Evolutionary conservation across 352 stramenopile genomes (phyloP), one percentile per base, ranked within the genome.

Genomic region (Phytophthora capsici): DNA sequence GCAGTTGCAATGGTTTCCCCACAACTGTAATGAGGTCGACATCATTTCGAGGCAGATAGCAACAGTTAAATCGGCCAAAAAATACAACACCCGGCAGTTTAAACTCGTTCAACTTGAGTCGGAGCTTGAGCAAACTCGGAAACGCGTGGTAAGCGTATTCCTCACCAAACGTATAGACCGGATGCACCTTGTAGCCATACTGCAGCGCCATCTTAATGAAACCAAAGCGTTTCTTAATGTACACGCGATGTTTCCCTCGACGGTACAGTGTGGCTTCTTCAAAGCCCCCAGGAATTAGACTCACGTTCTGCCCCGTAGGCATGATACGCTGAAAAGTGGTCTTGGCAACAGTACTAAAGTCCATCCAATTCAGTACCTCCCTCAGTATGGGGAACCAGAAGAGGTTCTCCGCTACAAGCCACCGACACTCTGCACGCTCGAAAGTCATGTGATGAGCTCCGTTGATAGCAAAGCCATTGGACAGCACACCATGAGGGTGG

Each of bases 121-220:
- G 78, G 10, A 82, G 51, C 47, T 77, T 73, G 45, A 88, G 83
- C 3, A 88, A 69, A 37, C 85, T 87, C 40, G 92, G 82, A 19
- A 96, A 68, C 52, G 94, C 84, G 28, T 81, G 71, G 63, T 90
- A 98, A n/a, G 86, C 84, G 51, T 86, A 61, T 49, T 88, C 82
- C 63, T 98, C 92, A 14, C 90, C 92, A 73, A 98, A 98, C 14
- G 83, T 93, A 72, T 97, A 98, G 1, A 88, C 89, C 3, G 91
- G 89, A 41, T 86, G 71, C 30, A 98, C 76, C 36, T 84, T 91
- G 71, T 94, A 95, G 19, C 93, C 92, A 64, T 91, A 77, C 66
- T 97, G 80, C 20, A 98, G 76, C 49, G 82, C 89, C 25, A 97
- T 80, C 49, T 96, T 95, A 62, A 98, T 84, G 74, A 98, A 98